Conservation (phyloP, 139 green algal species). For the Haematococcus lacustris region DNA sequence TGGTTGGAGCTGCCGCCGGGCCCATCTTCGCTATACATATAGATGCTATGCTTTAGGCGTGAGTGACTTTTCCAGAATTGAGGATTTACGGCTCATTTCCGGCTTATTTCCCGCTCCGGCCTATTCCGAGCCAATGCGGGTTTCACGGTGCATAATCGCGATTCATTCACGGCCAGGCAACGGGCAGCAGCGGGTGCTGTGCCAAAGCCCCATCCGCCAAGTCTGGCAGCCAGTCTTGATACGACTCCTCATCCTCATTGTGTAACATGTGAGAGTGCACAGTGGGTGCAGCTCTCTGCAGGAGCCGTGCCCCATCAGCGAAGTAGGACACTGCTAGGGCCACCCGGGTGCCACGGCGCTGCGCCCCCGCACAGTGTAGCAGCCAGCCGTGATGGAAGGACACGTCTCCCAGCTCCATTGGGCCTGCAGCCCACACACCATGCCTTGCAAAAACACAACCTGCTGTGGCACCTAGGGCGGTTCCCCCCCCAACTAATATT, state of each 20-base stretch:
- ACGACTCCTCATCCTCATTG: conserved; percentile 45
- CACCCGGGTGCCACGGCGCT: conserved; percentile 34
- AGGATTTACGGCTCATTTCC: too few species aligned
- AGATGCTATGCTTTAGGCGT: too few species aligned
- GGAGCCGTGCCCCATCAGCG: conserved; percentile 40
- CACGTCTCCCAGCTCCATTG: conserved; percentile 49
- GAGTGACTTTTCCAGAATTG: too few species aligned
- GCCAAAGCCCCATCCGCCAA: conserved; percentile 13
- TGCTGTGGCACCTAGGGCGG: too few species aligned
- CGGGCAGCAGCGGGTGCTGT: conserved; percentile 16
- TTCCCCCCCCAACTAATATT: too few species aligned
- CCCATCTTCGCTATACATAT: too few species aligned
- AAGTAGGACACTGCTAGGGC: conserved; percentile 46
- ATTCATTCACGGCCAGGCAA: too few species aligned
- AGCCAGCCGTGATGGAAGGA: conserved; percentile 57
- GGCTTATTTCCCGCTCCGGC: too few species aligned
- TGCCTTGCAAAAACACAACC: too few species aligned
- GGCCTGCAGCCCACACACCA: conserved; percentile 15
- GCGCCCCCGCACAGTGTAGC: conserved; percentile 46
- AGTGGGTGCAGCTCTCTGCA: conserved; percentile 22
- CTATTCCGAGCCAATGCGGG: too few species aligned
- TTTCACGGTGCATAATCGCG: too few species aligned
- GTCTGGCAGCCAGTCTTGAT: conserved; percentile 21
- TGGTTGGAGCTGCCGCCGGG: too few species aligned
- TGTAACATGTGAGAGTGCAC: conserved; percentile 27